Base-by-base conservation (phyloP, 768 basidiomycete species). In the Suillus bovinus region DNA sequence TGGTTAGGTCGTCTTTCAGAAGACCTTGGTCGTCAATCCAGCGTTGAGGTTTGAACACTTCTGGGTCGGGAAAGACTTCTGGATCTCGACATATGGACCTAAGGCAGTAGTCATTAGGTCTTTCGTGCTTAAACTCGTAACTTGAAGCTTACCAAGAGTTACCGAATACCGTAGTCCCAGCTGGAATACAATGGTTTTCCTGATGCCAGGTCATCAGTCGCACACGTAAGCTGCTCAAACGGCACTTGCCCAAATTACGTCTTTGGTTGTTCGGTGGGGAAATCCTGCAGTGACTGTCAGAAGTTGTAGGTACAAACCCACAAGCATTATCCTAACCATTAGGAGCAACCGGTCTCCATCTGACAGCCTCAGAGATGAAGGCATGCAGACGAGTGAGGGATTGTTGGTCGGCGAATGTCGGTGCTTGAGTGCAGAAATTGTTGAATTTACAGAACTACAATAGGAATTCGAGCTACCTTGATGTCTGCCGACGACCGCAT, bases 1-100 rank as follows among this genome's bases (percentile, higher is more conserved):
- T 50, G 61, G 62, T 86, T 82, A 3, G 82, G 82, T 50, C 24
- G 20, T 60, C 59, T 24, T 52, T 29, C 14, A 50, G 16, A 7
- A 56, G 16, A 49, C 47, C 47, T 27, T 49, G 27, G 16, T 49
- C 16, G 14, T 49, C 27, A 17, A 49, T 27, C 47, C 47, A 49
- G 8, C 47, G 47, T 10, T 49, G 47, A 29, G 47, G 47, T 17
- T 49, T 29, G 17, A 49, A 49, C 2, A 24, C 16, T 8, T 49
- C 27, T 5, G 47, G 27, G 16, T 49, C 47, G 8, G 47, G 47
- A 29, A 2, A 49, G 8, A 49, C 47, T 29, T 49, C 47, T 29
- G 16, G 27, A 29, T 49, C 47, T 17, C 47, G 16, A 27, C 27
- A 49, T 16, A 29, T 60, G 29, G 31, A 20, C 59, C 59, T 60